Conservation (phyloP, 176 grass and related monocot species). For the Oropetium thomaeum region DNA sequence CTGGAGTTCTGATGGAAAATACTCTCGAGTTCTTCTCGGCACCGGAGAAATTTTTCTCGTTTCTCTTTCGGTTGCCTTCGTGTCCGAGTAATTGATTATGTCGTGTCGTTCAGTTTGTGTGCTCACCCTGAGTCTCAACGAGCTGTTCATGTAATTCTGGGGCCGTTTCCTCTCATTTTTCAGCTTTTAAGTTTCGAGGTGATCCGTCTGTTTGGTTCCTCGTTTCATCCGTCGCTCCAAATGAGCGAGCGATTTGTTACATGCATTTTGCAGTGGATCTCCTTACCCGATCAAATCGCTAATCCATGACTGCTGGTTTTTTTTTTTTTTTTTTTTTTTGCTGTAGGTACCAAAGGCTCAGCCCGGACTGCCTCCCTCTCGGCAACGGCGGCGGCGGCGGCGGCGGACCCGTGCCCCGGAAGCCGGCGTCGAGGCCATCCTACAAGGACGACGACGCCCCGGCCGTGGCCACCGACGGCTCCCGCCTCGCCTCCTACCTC, state of each 20-base stretch:
- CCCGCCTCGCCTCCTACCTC: conserved; percentile 28
- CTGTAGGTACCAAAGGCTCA: conserved; percentile 77
- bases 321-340: too few species aligned
- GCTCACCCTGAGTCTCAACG: neutral
- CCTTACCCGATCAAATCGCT: conserved; percentile 14
- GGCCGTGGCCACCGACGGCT: conserved; percentile 17
- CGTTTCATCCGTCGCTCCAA: neutral
- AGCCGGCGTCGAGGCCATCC: conserved; percentile 35
- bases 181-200: neutral
- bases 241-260: conserved; percentile 1
- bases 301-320: neutral
- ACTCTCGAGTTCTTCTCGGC: conserved; percentile 17
- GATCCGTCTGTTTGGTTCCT: conserved; percentile 19
- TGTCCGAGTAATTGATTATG: neutral
- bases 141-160: conserved; percentile 10
- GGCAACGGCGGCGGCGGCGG: conserved; percentile 33
- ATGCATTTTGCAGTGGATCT: conserved; percentile 48
- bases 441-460: conserved; percentile 38
- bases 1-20: neutral
- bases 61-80: neutral
- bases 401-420: conserved; percentile 31
- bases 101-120: neutral
- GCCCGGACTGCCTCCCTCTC: conserved; percentile 73
- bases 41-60: neutral
- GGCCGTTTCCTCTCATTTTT: neutral